Conservation (phyloP, 2,329 filamentous ascomycete species). For the Dactylellina cionopaga region DNA sequence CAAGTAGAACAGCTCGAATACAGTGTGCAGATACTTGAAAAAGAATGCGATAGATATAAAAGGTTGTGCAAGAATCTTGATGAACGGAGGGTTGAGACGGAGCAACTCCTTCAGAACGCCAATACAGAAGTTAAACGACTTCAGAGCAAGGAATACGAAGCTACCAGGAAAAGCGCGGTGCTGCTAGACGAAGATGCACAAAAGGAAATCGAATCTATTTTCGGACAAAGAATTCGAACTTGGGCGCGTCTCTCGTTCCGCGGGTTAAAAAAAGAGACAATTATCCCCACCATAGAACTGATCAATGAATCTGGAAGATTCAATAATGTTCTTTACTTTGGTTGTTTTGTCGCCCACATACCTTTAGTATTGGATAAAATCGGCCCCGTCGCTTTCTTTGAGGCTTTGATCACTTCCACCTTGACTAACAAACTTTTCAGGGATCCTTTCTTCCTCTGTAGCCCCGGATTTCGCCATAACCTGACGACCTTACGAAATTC, state of each 20-base stretch:
- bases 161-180: not conserved
- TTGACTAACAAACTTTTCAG: not conserved
- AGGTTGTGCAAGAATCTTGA: too few relatives aligned
- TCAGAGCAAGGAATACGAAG: conserved; percentile 10
- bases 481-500: not conserved
- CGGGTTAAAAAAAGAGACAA: not conserved
- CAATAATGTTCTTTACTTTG: not conserved
- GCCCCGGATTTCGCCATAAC: not conserved
- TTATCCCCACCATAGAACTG: not conserved
- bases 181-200: conserved; percentile 24
- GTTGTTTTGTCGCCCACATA: not conserved
- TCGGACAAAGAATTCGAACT: conserved; percentile 3
- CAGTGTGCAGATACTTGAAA: too few relatives aligned
- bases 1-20: too few relatives aligned
- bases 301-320: not conserved
- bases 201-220: not conserved
- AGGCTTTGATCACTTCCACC: conserved; percentile 7
- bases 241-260: conserved; percentile 7
- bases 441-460: conserved; percentile 7
- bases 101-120: not conserved
- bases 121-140: conserved; percentile 1
- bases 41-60: not conserved
- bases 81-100: not conserved
- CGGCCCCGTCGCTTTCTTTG: conserved; percentile 8
- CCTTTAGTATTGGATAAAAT: not conserved